Evolutionary conservation across 169 alveolate species (phyloP).

Genomic region (Amoebophrya sp.): DNA sequence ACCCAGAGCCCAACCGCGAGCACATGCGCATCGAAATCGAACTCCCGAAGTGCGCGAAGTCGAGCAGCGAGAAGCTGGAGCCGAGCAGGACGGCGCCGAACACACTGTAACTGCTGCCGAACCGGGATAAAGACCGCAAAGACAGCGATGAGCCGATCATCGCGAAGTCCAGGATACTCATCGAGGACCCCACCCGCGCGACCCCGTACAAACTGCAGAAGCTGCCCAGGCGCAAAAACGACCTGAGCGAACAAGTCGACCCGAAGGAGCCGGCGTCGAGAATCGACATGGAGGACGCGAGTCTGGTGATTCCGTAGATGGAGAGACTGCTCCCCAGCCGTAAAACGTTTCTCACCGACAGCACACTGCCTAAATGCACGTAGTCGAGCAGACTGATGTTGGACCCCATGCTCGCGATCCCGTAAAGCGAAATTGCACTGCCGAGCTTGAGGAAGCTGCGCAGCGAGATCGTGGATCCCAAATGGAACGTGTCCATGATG

Average conservation of each 20-base stretch:
- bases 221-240: conserved; percentile 26
- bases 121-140: background rate
- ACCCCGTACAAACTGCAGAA: background rate
- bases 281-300: background rate
- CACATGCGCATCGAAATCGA: background rate
- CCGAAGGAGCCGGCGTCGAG: conserved; percentile 8
- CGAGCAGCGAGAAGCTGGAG: background rate
- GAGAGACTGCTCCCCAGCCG: conserved; percentile 17
- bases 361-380: conserved; percentile 20
- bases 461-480: conserved; percentile 3
- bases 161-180: conserved; percentile 25
- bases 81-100: conserved; percentile 15
- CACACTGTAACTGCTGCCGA: conserved; percentile 5
- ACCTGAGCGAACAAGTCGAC: background rate
- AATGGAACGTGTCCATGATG: background rate
- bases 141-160: background rate
- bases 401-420: conserved; percentile 14
- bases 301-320: background rate
- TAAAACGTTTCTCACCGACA: background rate
- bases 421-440: background rate
- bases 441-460: background rate
- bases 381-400: conserved; percentile 22
- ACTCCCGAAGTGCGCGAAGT: conserved; percentile 10
- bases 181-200: background rate
- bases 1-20: conserved; percentile 17